These are phyloP conservation scores for Paraphaeosphaeria minitans DNA, from an alignment of 2,329 filamentous ascomycete species.

Conservation along the genomic window DNA sequence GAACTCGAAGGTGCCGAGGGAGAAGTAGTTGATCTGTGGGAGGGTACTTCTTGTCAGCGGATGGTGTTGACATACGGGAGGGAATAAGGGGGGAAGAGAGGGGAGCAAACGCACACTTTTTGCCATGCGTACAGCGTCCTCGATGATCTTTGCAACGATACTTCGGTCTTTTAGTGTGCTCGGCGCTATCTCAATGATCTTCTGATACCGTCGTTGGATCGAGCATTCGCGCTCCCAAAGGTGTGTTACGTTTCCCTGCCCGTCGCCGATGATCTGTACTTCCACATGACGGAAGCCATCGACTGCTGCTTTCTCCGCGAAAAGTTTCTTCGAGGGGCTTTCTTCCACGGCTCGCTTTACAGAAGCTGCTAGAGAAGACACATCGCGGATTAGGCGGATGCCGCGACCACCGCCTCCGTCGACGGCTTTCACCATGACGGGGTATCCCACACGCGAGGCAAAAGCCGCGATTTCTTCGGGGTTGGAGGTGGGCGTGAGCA, in stretches of 20 bases:
- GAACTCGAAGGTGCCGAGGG: conserved; percentile 69
- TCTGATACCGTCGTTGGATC: conserved; percentile 65
- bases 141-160: conserved; percentile 57
- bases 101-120: conserved; percentile 44
- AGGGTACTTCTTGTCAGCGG: conserved; percentile 3
- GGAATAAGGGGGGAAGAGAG: background rate
- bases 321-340: conserved; percentile 62
- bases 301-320: conserved; percentile 66
- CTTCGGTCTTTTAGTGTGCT: conserved; percentile 55
- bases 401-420: conserved; percentile 67
- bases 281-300: conserved; percentile 67
- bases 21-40: conserved; percentile 59
- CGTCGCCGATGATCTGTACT: conserved; percentile 65
- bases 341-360: conserved; percentile 61
- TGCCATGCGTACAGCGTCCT: conserved; percentile 60
- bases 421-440: conserved; percentile 68
- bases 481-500: conserved; percentile 51
- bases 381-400: conserved; percentile 50
- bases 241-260: conserved; percentile 57
- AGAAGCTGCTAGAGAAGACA: conserved; percentile 36
- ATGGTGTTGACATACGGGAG: background rate
- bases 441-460: conserved; percentile 61
- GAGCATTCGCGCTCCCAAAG: conserved; percentile 67
- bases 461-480: conserved; percentile 58
- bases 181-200: conserved; percentile 64